Conservation (phyloP, 768 basidiomycete genomes). For the Termitomyces sp. region DNA sequence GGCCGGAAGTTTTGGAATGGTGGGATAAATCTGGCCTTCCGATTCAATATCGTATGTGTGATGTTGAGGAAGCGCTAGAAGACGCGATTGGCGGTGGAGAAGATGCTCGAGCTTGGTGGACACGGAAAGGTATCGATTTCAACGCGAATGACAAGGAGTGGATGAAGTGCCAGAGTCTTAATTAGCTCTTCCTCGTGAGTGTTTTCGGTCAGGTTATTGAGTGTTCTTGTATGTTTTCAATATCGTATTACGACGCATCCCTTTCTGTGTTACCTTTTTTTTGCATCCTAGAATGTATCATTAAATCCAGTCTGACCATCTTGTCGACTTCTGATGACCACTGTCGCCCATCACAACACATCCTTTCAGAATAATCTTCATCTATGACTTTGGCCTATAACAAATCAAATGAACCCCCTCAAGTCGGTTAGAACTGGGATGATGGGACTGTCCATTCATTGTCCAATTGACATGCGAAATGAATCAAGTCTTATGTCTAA, state of each 20-base stretch:
- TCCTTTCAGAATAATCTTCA: neutral
- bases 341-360: neutral
- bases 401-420: too few species aligned
- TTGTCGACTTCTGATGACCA: neutral
- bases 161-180: constrained; percentile 78
- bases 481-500: too few species aligned
- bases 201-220: neutral
- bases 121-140: constrained; percentile 74
- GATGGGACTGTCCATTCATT: too few species aligned
- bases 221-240: neutral
- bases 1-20: constrained; percentile 82
- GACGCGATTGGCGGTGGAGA: constrained; percentile 81
- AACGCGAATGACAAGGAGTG: constrained; percentile 82
- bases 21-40: constrained; percentile 78
- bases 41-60: constrained; percentile 85
- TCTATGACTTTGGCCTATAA: neutral
- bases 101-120: constrained; percentile 77
- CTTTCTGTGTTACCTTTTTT: neutral
- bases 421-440: too few species aligned
- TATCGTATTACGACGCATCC: neutral
- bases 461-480: too few species aligned
- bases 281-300: neutral
- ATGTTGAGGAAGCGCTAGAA: constrained; percentile 87
- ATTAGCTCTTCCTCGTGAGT: constrained; percentile 31
- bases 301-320: neutral